phyloP scores from a whole-genome alignment of 176 grass and related monocot species.

The Musa acuminata region DNA sequence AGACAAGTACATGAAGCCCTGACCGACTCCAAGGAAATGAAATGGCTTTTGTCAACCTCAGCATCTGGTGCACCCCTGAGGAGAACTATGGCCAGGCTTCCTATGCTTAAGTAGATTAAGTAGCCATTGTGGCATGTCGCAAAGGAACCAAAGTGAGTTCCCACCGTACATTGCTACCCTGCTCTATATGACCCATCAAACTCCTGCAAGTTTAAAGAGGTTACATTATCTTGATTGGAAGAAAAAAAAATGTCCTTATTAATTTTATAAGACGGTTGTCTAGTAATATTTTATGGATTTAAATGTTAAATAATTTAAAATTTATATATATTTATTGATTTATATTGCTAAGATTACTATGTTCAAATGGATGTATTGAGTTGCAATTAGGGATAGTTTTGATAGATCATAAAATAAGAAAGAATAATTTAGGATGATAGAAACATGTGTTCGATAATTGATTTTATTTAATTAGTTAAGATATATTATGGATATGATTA shows the following conservation, averaged over 20 bases:
- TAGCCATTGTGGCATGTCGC: slow-evolving; percentile 58
- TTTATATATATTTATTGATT: too few relatives aligned
- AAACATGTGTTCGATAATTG: too few relatives aligned
- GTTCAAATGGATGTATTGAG: too few relatives aligned
- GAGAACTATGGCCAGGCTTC: slow-evolving; percentile 47
- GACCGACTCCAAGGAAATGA: slow-evolving; percentile 8
- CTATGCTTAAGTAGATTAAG: slow-evolving; percentile 73
- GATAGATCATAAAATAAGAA: too few relatives aligned
- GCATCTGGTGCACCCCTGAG: slow-evolving; percentile 20
- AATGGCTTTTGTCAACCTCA: neutral
- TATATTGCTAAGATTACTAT: too few relatives aligned
- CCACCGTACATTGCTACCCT: slow-evolving; percentile 75
- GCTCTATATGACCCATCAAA: slow-evolving; percentile 71
- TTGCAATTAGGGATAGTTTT: too few relatives aligned
- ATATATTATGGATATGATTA: too few relatives aligned
- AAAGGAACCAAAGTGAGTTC: slow-evolving; percentile 67
- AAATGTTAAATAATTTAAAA: too few relatives aligned
- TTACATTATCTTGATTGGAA: neutral
- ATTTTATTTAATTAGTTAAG: too few relatives aligned
- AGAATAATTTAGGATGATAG: too few relatives aligned
- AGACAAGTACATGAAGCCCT: slow-evolving; percentile 6
- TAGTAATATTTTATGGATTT: too few relatives aligned
- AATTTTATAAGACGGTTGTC: too few relatives aligned
- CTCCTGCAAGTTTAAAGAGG: slow-evolving; percentile 25
- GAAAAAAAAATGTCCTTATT: neutral